Percentiles rank a stretch among this genome's conserved stretches.
phyloP scores from a whole-genome alignment of 352 stramenopile species.

The Globisporangium camurandrum region DNA sequence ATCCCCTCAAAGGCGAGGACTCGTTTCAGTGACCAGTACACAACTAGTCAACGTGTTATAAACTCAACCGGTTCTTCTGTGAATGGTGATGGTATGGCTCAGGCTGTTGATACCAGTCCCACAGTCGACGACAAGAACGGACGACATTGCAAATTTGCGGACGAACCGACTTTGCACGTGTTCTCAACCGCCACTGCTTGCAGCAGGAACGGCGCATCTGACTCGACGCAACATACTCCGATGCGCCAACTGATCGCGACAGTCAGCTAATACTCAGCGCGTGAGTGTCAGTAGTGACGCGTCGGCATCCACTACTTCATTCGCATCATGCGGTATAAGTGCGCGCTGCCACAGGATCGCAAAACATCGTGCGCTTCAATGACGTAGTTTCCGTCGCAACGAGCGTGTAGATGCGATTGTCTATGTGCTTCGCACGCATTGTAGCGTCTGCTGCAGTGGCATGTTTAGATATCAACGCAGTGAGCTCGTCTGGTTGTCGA shows the following conservation, averaged over 20 bases:
- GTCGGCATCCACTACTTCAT: conserved; percentile 9
- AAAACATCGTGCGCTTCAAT: conserved; percentile 43
- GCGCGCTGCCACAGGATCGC: conserved; percentile 39
- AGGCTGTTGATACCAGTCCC: no score
- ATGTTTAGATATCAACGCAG: conserved; percentile 17
- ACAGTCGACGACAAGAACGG: no score
- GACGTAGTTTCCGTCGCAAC: conserved; percentile 31
- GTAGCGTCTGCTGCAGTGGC: conserved; percentile 24
- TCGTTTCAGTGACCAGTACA: no score
- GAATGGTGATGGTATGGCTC: no score
- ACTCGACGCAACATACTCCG: conserved; percentile 43
- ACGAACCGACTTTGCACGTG: no score
- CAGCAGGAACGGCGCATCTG: no score
- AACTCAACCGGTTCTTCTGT: no score
- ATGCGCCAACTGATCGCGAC: conserved; percentile 34
- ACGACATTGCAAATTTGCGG: no score
- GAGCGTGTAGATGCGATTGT: conserved; percentile 48
- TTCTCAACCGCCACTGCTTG: no score
- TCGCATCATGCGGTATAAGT: conserved; percentile 13
- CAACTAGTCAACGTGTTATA: no score
- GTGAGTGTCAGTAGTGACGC: conserved; percentile 12
- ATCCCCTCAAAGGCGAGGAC: no score
- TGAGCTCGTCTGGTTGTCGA: no score
- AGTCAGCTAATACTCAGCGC: conserved; percentile 30
- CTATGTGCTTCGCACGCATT: conserved; percentile 17